A percentile compares a stretch with the other conserved stretches of the same genome.
Conservation (phyloP, 2,329 filamentous ascomycete species). For the Cercospora beticola region DNA sequence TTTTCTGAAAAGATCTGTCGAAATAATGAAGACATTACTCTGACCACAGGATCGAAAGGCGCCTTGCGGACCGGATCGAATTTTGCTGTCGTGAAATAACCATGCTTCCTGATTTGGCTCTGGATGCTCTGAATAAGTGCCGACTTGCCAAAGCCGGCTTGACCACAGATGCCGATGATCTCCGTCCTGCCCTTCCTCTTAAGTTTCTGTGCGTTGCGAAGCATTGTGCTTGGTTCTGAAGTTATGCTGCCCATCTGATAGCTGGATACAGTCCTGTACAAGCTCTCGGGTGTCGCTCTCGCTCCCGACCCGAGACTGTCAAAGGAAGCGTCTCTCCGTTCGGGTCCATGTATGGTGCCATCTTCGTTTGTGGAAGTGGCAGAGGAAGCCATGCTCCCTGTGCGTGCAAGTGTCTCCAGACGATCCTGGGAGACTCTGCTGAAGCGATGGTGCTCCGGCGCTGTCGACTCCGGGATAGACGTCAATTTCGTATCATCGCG, state of each 20-base stretch:
- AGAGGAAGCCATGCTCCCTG: slow-evolving; percentile 23
- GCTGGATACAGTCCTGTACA: slow-evolving; percentile 25
- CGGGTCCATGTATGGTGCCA: slow-evolving; percentile 4
- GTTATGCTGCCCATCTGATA: slow-evolving; percentile 18
- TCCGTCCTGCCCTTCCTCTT: slow-evolving; percentile 59
- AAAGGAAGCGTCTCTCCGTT: slow-evolving; percentile 18
- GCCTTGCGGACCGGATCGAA: slow-evolving; percentile 60
- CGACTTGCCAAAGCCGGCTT: slow-evolving; percentile 60
- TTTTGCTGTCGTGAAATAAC: slow-evolving; percentile 61
- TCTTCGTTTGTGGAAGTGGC: slow-evolving; percentile 22
- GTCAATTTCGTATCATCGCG: slow-evolving; percentile 47
- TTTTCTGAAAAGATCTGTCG: slow-evolving; percentile 65
- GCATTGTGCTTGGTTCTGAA: slow-evolving; percentile 29
- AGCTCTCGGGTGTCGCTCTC: slow-evolving; percentile 22
- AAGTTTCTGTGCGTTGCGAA: slow-evolving; percentile 49
- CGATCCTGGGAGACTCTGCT: slow-evolving; percentile 17
- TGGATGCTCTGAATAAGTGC: slow-evolving; percentile 60
- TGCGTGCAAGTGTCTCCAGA: slow-evolving; percentile 10
- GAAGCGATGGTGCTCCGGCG: slow-evolving; percentile 23
- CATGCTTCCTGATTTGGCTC: slow-evolving; percentile 55
- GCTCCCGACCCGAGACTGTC: slow-evolving; percentile 26
- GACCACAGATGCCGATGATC: slow-evolving; percentile 58
- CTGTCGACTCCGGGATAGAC: slow-evolving; percentile 35
- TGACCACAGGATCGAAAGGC: slow-evolving; percentile 62
- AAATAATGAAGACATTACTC: slow-evolving; percentile 60